Base-by-base conservation (phyloP, 2,329 filamentous ascomycete genomes). In the Lachnellula arida region DNA sequence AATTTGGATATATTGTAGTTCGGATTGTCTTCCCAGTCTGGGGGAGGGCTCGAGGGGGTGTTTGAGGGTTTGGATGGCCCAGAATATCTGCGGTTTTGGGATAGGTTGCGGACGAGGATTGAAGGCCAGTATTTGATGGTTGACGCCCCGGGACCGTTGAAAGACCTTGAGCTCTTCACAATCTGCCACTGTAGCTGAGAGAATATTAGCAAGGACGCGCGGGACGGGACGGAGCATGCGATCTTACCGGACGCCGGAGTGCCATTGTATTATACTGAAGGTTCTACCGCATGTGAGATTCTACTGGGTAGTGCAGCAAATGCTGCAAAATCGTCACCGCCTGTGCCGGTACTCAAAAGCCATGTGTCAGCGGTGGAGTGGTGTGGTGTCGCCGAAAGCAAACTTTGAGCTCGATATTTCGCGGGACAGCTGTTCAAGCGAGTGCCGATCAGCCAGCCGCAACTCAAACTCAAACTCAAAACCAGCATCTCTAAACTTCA, bases 1-100 rank as follows among this genome's bases (percentile, higher is more conserved):
- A 93, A 93, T 59, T 84, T 81, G 49, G 83, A 83, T 65, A 92
- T 88, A 60, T 84, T 79, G 58, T 85, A 82, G 62, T 90, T 81
- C 14, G 85, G 82, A 62, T 89, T 83, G 54, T 89, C 84, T 67
- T 94, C 89, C 89, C 89, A 93, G 66, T 71, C 67, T 60, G 54
- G 65, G 55, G 53, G 68, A 50, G 49, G 62, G 53, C 51, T 67
- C 58, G 49, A 65, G 63, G 47, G 61, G 64, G 8, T 68, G 59
- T 2, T 71, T 2, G 52, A 22, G 14, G 34, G 12, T n/a, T 44
- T 14, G 19, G 42, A 25, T 9, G 43, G 17, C n/a, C 35, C 35
- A 43, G 34, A 22, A 22, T 48, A 14, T 51, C 51, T 28, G 55
- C 43, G 44, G 17, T 57, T 39, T 28, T 55, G n/a, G 32, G 51